Conservation (phyloP, 164 flowering plant species). For the Aristolochia contorta region DNA sequence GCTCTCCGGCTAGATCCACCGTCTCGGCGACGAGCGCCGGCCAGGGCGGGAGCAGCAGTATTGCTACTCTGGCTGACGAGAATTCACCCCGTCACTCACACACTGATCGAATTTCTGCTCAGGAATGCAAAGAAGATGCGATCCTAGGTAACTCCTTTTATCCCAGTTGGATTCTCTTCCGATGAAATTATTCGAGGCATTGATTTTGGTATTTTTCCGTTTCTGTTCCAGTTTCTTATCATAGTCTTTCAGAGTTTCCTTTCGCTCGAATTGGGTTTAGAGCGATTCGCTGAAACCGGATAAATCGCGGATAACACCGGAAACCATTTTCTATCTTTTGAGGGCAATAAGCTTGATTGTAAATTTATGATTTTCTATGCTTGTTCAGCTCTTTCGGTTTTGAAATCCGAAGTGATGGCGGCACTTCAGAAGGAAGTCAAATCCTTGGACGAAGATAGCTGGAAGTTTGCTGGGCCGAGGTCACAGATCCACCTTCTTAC, state of each 20-base stretch:
- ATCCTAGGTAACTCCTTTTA: conserved; percentile 27
- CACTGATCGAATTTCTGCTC: conserved; percentile 33
- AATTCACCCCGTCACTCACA: conserved; percentile 28
- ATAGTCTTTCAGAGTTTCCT: too few species aligned
- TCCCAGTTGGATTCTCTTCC: not conserved
- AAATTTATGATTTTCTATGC: not conserved
- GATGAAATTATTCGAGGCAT: not conserved
- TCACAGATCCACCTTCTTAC: conserved; percentile 73
- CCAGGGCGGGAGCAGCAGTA: conserved; percentile 13
- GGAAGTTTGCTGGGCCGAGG: conserved; percentile 92
- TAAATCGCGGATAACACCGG: too few species aligned
- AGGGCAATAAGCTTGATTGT: too few species aligned
- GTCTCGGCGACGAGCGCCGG: conserved; percentile 37
- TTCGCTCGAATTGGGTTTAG: too few species aligned
- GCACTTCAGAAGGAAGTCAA: conserved; percentile 71
- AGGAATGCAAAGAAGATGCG: conserved; percentile 69
- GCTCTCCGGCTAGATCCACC: conserved; percentile 49
- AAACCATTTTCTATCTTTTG: too few species aligned
- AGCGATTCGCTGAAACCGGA: too few species aligned
- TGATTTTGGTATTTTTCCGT: too few species aligned
- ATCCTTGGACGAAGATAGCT: conserved; percentile 82
- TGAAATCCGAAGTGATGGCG: conserved; percentile 68
- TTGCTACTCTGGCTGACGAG: conserved; percentile 27
- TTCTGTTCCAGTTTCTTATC: not conserved
- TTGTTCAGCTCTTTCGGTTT: conserved; percentile 26